Conservation (phyloP, 139 green algal species). For the Tetraselmis striata region DNA sequence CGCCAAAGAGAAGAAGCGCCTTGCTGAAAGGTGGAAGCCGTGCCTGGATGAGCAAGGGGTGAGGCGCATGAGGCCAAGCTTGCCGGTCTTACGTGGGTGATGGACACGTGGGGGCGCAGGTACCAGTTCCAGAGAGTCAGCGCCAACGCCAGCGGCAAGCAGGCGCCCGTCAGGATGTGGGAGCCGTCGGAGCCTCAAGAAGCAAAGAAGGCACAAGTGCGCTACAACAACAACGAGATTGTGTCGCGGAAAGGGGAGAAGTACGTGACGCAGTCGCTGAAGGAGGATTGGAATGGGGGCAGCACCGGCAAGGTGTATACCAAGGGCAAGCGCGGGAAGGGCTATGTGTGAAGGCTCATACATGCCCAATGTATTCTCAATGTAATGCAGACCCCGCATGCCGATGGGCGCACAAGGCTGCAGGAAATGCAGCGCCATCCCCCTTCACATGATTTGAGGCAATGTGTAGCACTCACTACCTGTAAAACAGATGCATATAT, state of each 20-base stretch:
- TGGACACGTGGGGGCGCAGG: background rate
- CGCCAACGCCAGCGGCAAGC: too few relatives aligned
- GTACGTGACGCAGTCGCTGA: constrained; percentile 3
- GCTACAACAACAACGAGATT: constrained; percentile 5
- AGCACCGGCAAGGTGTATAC: constrained; percentile 8
- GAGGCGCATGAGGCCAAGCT: background rate
- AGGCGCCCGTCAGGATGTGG: background rate
- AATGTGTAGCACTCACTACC: too few relatives aligned
- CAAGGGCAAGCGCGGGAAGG: constrained; percentile 17
- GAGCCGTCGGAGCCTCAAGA: background rate
- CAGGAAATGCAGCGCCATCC: too few relatives aligned
- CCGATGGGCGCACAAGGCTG: too few relatives aligned
- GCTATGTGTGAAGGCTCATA: constrained; percentile 1
- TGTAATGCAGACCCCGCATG: too few relatives aligned
- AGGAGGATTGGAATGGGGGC: constrained; percentile 10
- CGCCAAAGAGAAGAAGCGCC: background rate
- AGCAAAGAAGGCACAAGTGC: background rate
- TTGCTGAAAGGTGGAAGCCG: background rate
- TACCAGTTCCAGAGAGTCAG: background rate
- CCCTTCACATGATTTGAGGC: too few relatives aligned
- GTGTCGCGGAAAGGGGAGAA: constrained; percentile 9
- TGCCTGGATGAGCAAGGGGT: background rate
- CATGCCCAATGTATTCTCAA: too few relatives aligned
- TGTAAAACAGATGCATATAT: too few relatives aligned
- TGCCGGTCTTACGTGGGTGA: background rate